Evolutionary conservation across 345 rosid species (phyloP).

Genomic region (Syzygium aromaticum): DNA sequence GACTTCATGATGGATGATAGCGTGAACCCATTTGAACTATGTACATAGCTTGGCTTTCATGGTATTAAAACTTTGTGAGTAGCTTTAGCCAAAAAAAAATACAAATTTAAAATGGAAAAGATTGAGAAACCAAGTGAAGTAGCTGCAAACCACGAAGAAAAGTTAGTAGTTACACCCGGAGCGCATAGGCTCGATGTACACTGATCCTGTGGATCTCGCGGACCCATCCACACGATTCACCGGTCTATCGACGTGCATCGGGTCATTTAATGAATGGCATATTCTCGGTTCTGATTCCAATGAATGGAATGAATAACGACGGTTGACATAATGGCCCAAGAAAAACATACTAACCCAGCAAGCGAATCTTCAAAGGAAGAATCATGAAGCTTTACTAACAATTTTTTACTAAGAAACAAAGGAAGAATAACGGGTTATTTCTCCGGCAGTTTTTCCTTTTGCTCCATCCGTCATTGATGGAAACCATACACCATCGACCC

Average conservation of each 20-base stretch:
- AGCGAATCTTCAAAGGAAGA: neutral
- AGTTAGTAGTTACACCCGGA: neutral
- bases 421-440: neutral
- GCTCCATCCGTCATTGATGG: neutral
- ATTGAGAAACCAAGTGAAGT: neutral
- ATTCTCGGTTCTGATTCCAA: neutral
- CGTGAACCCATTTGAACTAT: neutral
- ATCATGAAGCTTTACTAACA: neutral
- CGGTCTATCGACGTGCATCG: fast-evolving
- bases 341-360: neutral
- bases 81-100: neutral
- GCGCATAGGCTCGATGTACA: fast-evolving
- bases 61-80: neutral
- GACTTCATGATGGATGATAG: neutral
- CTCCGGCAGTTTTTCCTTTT: neutral
- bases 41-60: neutral
- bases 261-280: neutral
- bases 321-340: neutral
- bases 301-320: neutral
- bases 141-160: neutral
- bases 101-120: neutral
- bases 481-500: neutral
- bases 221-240: neutral
- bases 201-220: fast-evolving
- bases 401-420: neutral